Conservation (phyloP, 2,329 filamentous ascomycete genomes). For the Thelonectria blattea region DNA sequence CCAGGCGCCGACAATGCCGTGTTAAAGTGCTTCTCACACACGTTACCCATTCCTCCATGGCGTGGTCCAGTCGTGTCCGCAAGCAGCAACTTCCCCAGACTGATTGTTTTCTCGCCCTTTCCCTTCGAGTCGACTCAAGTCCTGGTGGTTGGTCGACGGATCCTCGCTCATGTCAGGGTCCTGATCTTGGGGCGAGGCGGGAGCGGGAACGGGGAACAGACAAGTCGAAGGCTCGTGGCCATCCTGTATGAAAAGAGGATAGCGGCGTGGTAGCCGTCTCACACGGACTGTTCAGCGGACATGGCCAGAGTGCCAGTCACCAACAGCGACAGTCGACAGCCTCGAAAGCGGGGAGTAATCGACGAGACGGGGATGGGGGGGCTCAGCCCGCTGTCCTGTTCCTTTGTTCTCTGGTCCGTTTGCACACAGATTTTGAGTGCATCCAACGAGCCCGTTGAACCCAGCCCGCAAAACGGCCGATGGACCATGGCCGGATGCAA, state of each 20-base stretch:
- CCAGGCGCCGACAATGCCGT: neutral
- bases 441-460: constrained; percentile 10
- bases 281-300: constrained; percentile 37
- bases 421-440: constrained; percentile 13
- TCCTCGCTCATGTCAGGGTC: constrained; percentile 29
- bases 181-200: constrained; percentile 24
- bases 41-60: neutral
- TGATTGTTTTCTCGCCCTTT: constrained; percentile 31
- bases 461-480: constrained; percentile 10
- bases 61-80: constrained; percentile 1
- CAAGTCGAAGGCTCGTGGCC: constrained; percentile 13
- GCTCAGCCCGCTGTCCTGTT: constrained; percentile 2
- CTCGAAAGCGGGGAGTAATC: constrained; percentile 15
- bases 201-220: constrained; percentile 30
- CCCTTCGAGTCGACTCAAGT: constrained; percentile 27
- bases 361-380: constrained; percentile 2
- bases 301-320: constrained; percentile 28
- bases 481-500: neutral
- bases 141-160: constrained; percentile 31
- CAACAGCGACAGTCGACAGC: neutral
- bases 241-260: constrained; percentile 35
- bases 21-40: constrained; percentile 6
- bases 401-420: constrained; percentile 9
- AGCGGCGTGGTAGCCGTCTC: constrained; percentile 37
- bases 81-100: constrained; percentile 13